These are phyloP conservation scores for Beauveria asiatica DNA, from an alignment of 2,329 filamentous ascomycete species.

Conservation along the genomic window DNA sequence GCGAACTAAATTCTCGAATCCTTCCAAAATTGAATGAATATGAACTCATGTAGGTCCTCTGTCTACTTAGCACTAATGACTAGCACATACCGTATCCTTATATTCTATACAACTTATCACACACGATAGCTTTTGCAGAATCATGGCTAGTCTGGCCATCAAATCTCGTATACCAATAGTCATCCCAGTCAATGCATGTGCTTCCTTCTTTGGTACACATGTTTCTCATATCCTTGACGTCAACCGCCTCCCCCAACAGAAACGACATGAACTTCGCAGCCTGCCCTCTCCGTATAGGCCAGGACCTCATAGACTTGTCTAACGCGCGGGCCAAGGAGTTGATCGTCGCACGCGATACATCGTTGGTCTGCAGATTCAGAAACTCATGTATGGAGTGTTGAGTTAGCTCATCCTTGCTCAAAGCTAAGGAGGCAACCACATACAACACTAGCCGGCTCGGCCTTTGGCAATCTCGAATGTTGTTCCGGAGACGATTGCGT, in stretches of 20 bases:
- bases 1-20: too few species aligned
- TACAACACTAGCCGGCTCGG: neutral
- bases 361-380: neutral
- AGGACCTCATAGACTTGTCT: neutral
- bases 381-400: neutral
- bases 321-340: neutral
- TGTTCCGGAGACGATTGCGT: neutral
- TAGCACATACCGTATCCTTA: too few species aligned
- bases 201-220: neutral
- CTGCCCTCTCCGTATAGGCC: neutral
- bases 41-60: too few species aligned
- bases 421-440: neutral
- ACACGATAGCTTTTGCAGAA: too few species aligned
- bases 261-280: neutral
- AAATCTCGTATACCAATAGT: too few species aligned
- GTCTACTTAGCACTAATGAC: too few species aligned
- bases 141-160: too few species aligned
- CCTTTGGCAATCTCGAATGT: neutral
- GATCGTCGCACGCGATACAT: neutral
- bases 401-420: neutral
- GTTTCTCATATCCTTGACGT: neutral
- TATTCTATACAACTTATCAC: too few species aligned
- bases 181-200: neutral
- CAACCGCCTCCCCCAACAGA: neutral
- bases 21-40: too few species aligned